phyloP scores from a whole-genome alignment of 805 yeast species.

The Maudiozyma saulgeensis region DNA sequence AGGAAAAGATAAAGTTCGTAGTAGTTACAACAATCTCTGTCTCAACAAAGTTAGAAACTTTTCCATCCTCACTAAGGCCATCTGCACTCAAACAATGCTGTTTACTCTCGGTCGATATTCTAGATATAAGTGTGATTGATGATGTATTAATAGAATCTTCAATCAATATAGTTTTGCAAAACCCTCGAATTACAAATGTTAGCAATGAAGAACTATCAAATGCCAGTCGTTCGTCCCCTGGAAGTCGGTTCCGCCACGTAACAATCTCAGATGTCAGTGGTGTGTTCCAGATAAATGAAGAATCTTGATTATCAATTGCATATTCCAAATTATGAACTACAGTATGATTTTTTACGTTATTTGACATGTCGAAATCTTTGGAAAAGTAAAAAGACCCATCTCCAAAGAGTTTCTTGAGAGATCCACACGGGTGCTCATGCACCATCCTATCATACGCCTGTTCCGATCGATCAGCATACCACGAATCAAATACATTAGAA shows the following conservation, averaged over 20 bases:
- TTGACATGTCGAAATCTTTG: conserved; percentile 81
- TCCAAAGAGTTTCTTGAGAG: conserved; percentile 58
- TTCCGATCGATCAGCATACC: conserved; percentile 19
- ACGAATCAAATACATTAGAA: conserved; percentile 42
- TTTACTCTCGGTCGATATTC: conserved; percentile 82
- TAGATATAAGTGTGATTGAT: conserved; percentile 68
- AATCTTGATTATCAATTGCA: conserved; percentile 46
- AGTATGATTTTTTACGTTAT: conserved; percentile 65
- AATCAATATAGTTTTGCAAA: conserved; percentile 54
- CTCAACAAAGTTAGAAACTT: conserved; percentile 85
- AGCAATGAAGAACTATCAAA: conserved; percentile 65
- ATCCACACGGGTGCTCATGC: conserved; percentile 70
- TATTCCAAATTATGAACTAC: conserved; percentile 31
- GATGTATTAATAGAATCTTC: conserved; percentile 17
- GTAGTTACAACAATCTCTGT: conserved; percentile 69
- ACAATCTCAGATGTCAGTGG: conserved; percentile 74
- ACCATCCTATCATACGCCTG: conserved; percentile 26
- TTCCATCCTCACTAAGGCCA: conserved; percentile 88
- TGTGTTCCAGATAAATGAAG: conserved; percentile 84
- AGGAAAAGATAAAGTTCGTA: conserved; percentile 49
- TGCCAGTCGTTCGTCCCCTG: conserved; percentile 43
- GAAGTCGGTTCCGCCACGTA: conserved; percentile 59
- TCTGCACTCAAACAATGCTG: conserved; percentile 79
- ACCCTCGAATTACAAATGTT: conserved; percentile 83
- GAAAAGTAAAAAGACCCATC: conserved; percentile 88